These are phyloP conservation scores for Volvariella volvacea DNA, from an alignment of 1,284 basidiomycete species.

Conservation along the genomic window DNA sequence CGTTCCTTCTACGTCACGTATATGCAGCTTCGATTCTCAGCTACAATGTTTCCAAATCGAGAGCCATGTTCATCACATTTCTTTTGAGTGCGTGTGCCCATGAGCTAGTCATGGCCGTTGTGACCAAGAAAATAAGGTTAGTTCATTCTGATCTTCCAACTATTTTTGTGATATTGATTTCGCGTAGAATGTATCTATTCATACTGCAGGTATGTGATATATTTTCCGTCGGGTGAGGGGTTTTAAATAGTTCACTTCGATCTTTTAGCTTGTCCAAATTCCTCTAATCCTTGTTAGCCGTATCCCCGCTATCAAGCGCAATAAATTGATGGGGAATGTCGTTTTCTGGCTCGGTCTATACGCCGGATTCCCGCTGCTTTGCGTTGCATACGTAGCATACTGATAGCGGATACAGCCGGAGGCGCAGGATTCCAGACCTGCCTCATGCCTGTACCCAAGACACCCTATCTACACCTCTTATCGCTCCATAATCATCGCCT, in stretches of 20 bases:
- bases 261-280: conserved; percentile 79
- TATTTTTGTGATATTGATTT: conserved; percentile 2
- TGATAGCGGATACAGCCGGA: conserved; percentile 21
- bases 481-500: too few species aligned
- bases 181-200: conserved; percentile 68
- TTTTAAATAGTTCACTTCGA: background rate
- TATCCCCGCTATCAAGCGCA: conserved; percentile 68
- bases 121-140: conserved; percentile 81
- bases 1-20: conserved; percentile 91
- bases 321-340: conserved; percentile 75
- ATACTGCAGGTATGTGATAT: conserved; percentile 41
- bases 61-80: conserved; percentile 91
- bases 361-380: conserved; percentile 89
- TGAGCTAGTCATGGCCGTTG: conserved; percentile 94
- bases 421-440: too few species aligned
- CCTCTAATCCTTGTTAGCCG: conserved; percentile 85
- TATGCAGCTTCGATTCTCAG: conserved; percentile 83
- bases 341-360: conserved; percentile 92
- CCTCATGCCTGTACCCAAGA: too few species aligned
- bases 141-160: conserved; percentile 10
- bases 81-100: conserved; percentile 83
- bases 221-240: too few species aligned
- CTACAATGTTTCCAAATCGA: conserved; percentile 66
- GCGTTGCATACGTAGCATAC: conserved; percentile 78
- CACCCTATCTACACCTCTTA: too few species aligned